phyloP scores from a whole-genome alignment of 495 filamentous ascomycete genomes.

The Neurospora intermedia region DNA sequence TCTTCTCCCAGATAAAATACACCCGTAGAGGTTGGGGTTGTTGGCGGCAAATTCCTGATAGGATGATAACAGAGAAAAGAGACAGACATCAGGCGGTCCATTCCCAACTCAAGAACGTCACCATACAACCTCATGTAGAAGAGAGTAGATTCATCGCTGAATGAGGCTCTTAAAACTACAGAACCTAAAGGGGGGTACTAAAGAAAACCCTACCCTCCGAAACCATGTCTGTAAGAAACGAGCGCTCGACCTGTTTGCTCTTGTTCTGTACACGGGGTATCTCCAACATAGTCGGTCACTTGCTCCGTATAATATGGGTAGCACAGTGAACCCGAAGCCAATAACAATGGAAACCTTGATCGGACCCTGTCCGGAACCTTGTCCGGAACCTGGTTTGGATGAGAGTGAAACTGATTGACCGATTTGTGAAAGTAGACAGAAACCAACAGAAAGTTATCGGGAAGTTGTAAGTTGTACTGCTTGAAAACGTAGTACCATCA shows the following conservation, averaged over 20 bases:
- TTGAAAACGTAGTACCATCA: background rate
- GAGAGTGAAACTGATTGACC: background rate
- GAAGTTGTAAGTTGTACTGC: background rate
- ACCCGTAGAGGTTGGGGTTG: background rate
- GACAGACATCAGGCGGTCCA: no score
- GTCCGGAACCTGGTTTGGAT: background rate
- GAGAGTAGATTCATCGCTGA: background rate
- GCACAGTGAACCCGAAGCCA: background rate
- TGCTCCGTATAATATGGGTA: background rate
- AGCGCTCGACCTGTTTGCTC: background rate
- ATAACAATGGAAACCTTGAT: background rate
- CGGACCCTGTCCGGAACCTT: background rate
- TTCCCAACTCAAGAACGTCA: no score
- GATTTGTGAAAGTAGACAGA: background rate
- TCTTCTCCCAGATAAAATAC: no score
- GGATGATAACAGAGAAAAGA: background rate
- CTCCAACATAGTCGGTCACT: background rate
- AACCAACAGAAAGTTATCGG: background rate
- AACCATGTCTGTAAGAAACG: background rate
- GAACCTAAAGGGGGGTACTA: background rate
- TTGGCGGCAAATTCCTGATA: background rate
- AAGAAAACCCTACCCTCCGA: background rate
- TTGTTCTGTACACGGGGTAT: background rate
- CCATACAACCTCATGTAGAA: no score
- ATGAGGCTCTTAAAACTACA: background rate